Percentiles rank a stretch among this genome's conserved stretches.
Conservation (phyloP, 2,329 filamentous ascomycete species). For the Alternaria ethzedia region DNA sequence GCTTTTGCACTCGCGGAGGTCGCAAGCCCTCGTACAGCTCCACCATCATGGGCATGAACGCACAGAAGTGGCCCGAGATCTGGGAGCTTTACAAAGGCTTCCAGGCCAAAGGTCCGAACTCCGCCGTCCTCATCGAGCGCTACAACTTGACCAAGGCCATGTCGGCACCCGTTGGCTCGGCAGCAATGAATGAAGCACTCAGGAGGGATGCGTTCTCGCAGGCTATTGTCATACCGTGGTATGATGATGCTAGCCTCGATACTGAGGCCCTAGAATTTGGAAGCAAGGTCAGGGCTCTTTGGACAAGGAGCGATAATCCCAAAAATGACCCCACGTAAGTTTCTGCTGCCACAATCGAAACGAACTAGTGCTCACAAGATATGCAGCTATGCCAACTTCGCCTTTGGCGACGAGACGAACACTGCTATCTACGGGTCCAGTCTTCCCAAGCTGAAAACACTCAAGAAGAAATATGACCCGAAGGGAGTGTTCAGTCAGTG, state of each 20-base stretch:
- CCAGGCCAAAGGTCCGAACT: conserved; percentile 43
- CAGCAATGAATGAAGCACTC: conserved; percentile 39
- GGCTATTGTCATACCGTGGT: conserved; percentile 51
- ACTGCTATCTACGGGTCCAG: conserved; percentile 33
- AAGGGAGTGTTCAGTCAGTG: conserved; percentile 31
- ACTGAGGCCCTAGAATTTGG: conserved; percentile 45
- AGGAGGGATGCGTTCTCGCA: conserved; percentile 45
- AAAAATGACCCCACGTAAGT: conserved; percentile 29
- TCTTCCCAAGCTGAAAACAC: conserved; percentile 18
- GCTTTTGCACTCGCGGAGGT: conserved; percentile 47
- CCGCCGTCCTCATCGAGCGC: conserved; percentile 43
- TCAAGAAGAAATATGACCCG: conserved; percentile 39
- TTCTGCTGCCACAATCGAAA: not conserved
- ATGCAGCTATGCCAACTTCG: conserved; percentile 37
- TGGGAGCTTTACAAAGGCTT: conserved; percentile 51
- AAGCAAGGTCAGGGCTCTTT: conserved; percentile 35
- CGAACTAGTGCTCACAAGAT: not conserved
- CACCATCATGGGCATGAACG: conserved; percentile 43
- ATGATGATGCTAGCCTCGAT: conserved; percentile 46
- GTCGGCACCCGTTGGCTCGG: conserved; percentile 18
- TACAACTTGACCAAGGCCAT: conserved; percentile 47
- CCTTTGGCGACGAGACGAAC: conserved; percentile 32
- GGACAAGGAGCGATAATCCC: conserved; percentile 21
- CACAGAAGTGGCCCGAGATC: conserved; percentile 48
- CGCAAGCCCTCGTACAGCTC: conserved; percentile 51